Percentiles rank a stretch among this genome's conserved stretches.
These are phyloP conservation scores for Claviceps sp. DNA, from an alignment of 2,329 filamentous ascomycete species.

Conservation along the genomic window DNA sequence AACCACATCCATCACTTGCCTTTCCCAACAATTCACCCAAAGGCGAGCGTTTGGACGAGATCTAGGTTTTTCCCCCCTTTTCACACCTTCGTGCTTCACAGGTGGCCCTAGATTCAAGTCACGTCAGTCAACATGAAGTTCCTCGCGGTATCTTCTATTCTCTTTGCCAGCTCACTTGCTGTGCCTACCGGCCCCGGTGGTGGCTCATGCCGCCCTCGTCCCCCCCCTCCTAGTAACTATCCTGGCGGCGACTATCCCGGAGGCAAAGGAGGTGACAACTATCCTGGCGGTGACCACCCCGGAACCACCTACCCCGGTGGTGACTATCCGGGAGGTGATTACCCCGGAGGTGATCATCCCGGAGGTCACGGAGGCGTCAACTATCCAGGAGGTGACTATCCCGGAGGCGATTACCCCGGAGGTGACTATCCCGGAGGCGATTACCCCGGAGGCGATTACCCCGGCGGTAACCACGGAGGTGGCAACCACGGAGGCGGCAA, in stretches of 20 bases:
- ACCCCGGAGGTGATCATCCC: not conserved
- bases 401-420: not conserved
- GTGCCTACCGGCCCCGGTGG: conserved; percentile 6
- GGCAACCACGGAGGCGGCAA: not conserved
- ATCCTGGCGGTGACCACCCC: not conserved
- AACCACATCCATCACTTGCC: not conserved
- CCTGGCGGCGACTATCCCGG: conserved; percentile 1
- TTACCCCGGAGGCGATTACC: not conserved
- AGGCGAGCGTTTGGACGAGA: not conserved
- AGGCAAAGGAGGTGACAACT: not conserved
- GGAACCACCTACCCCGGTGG: too few relatives aligned
- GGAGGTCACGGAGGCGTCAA: not conserved
- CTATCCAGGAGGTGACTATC: not conserved
- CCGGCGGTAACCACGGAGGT: not conserved
- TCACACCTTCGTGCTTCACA: not conserved
- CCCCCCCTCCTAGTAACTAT: not conserved
- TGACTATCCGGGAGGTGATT: not conserved
- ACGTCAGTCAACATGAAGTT: conserved; percentile 7
- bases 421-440: not conserved
- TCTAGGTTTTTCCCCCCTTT: not conserved
- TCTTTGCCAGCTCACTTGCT: conserved; percentile 8
- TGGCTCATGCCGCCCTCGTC: conserved; percentile 2
- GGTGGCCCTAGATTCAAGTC: not conserved
- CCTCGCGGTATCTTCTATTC: conserved; percentile 6
- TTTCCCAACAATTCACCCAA: not conserved